These are phyloP conservation scores for Moricandia arvensis DNA, from an alignment of 345 rosid species.

Conservation along the genomic window DNA sequence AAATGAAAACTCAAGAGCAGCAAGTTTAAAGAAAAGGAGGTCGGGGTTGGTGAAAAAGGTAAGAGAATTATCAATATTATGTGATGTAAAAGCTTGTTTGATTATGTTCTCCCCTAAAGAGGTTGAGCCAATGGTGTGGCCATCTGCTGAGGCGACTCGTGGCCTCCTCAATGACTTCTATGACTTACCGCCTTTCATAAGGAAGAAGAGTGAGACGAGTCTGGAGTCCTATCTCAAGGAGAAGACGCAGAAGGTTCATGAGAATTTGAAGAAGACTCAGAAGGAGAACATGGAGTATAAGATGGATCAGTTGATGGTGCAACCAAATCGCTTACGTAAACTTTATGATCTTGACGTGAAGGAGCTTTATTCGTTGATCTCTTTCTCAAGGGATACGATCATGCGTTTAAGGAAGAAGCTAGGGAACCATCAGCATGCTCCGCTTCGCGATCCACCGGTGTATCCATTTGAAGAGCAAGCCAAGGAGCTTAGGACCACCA, in stretches of 20 bases:
- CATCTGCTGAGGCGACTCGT: conserved; percentile 31
- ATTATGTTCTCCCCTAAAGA: conserved; percentile 50
- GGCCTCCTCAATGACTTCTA: conserved; percentile 17
- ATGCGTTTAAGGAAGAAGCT: neutral
- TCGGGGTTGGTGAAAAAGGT: conserved; percentile 60
- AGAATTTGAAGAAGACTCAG: neutral
- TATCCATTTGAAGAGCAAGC: neutral
- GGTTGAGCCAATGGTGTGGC: conserved; percentile 53
- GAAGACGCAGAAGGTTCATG: conserved; percentile 5
- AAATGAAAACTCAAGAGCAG: conserved; percentile 43
- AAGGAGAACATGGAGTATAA: conserved; percentile 10
- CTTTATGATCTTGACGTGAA: neutral
- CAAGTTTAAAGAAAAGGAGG: conserved; percentile 54
- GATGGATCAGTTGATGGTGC: conserved; percentile 29
- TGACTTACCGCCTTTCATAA: conserved; percentile 13
- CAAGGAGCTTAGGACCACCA: neutral
- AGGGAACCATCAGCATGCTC: neutral
- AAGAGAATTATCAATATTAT: conserved; percentile 52
- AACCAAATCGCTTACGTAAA: neutral
- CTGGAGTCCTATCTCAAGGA: conserved; percentile 26
- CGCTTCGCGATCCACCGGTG: conserved; percentile 3
- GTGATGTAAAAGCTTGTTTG: conserved; percentile 55
- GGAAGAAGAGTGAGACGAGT: conserved; percentile 3
- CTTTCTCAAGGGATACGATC: neutral
- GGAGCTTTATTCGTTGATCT: conserved; percentile 9